Percentiles rank a stretch among this genome's conserved stretches.
Conservation (phyloP, 2,329 filamentous ascomycete species). For the Colletotrichum tropicicola region DNA sequence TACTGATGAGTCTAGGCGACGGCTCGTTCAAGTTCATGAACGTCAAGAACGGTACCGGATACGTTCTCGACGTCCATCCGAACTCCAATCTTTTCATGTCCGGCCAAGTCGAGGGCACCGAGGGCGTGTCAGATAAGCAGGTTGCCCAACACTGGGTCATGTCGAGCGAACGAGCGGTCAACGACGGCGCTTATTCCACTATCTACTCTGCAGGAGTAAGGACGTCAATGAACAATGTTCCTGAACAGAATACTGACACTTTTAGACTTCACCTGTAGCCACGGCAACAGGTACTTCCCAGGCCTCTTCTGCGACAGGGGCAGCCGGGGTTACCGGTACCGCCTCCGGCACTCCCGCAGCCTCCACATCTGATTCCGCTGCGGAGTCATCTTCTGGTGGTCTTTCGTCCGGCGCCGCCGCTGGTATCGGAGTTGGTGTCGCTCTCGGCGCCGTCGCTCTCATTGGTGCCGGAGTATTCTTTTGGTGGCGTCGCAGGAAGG, state of each 20-base stretch:
- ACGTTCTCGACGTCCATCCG: conserved; percentile 43
- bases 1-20: conserved; percentile 18
- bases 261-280: too few relatives aligned
- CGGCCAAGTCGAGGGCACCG: conserved; percentile 32
- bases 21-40: conserved; percentile 41
- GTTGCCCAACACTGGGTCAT: conserved; percentile 45
- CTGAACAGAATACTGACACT: not conserved
- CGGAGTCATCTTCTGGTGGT: conserved; percentile 11
- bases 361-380: not conserved
- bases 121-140: conserved; percentile 33
- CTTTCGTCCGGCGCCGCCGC: conserved; percentile 41
- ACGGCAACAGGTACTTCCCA: too few relatives aligned
- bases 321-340: too few relatives aligned
- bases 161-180: conserved; percentile 38
- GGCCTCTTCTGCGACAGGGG: conserved; percentile 1
- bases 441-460: conserved; percentile 36
- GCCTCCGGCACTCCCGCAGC: not conserved
- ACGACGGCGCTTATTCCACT: conserved; percentile 44
- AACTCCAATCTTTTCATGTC: conserved; percentile 42
- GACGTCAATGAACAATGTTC: accelerated
- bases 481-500: conserved; percentile 37
- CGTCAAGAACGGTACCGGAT: conserved; percentile 41
- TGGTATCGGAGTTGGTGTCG: conserved; percentile 41
- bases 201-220: conserved; percentile 38
- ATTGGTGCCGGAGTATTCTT: conserved; percentile 36